Conservation (phyloP, 805 yeast species). For the Ogataea nitratoaversa region DNA sequence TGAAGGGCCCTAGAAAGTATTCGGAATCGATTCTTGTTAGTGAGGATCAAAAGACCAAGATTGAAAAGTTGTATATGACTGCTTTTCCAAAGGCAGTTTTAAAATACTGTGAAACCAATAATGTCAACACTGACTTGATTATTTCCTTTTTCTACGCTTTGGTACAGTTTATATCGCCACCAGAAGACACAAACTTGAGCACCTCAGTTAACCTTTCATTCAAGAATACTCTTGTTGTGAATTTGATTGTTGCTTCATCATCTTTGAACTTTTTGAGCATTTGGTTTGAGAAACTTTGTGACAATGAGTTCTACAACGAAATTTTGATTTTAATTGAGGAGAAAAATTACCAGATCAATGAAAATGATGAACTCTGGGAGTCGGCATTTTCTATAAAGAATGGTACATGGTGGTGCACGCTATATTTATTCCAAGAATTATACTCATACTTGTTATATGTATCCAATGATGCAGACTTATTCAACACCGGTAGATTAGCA, state of each 20-base stretch:
- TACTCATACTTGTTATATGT: constrained; percentile 64
- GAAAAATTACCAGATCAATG: constrained; percentile 8
- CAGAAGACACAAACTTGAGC: constrained; percentile 1
- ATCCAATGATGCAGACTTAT: constrained; percentile 61
- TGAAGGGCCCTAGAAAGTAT: no score
- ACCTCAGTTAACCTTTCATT: constrained; percentile 11
- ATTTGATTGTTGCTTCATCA: constrained; percentile 22
- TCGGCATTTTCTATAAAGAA: constrained; percentile 13
- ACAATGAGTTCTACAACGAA: constrained; percentile 17
- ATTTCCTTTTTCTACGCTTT: constrained; percentile 17
- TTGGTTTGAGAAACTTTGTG: constrained; percentile 18
- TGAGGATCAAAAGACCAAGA: background rate
- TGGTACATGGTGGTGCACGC: constrained; percentile 30
- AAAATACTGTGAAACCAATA: constrained; percentile 4
- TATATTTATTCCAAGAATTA: constrained; percentile 54
- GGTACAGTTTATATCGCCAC: constrained; percentile 16
- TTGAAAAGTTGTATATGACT: constrained; percentile 14
- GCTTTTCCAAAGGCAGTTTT: constrained; percentile 11
- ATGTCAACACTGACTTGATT: constrained; percentile 11
- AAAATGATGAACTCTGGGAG: constrained; percentile 12
- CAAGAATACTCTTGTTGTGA: constrained; percentile 20
- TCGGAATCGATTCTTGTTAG: constrained; percentile 4
- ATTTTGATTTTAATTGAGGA: constrained; percentile 16
- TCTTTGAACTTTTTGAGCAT: constrained; percentile 15
- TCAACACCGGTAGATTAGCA: constrained; percentile 38